These are phyloP conservation scores for Candida endomychidarum DNA, from an alignment of 805 yeast genomes.

Conservation along the genomic window DNA sequence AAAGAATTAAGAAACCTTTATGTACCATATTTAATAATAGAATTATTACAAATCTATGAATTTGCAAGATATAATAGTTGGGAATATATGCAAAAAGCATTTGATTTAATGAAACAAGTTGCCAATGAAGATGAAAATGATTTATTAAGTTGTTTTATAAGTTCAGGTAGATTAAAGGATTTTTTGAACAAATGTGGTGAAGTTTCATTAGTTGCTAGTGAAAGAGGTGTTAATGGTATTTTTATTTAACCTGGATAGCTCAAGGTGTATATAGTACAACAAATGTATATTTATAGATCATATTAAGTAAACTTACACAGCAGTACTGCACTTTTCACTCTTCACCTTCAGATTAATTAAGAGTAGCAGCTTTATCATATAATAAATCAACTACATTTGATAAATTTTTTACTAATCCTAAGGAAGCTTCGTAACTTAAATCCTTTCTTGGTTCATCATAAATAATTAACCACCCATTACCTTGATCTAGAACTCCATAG, in stretches of 20 bases:
- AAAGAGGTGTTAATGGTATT: slow-evolving; percentile 46
- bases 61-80: slow-evolving; percentile 37
- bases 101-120: slow-evolving; percentile 58
- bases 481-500: slow-evolving; percentile 95
- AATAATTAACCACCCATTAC: slow-evolving; percentile 94
- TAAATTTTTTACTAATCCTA: slow-evolving; percentile 84
- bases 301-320: no score
- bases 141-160: slow-evolving; percentile 59
- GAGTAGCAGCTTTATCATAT: slow-evolving; percentile 88
- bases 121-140: slow-evolving; percentile 63
- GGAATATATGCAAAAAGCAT: slow-evolving; percentile 54
- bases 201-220: slow-evolving; percentile 53
- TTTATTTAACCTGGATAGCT: no score
- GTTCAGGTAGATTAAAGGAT: slow-evolving; percentile 54
- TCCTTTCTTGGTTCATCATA: slow-evolving; percentile 88
- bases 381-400: slow-evolving; percentile 84
- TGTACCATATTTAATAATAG: slow-evolving; percentile 70
- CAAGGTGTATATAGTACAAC: not conserved
- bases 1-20: slow-evolving; percentile 63
- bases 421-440: slow-evolving; percentile 82
- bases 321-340: no score
- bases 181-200: slow-evolving; percentile 55
- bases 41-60: slow-evolving; percentile 55
- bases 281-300: no score
- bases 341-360: no score